These are phyloP conservation scores for Phialophora chinensis DNA, from an alignment of 2,329 filamentous ascomycete species.

Conservation along the genomic window DNA sequence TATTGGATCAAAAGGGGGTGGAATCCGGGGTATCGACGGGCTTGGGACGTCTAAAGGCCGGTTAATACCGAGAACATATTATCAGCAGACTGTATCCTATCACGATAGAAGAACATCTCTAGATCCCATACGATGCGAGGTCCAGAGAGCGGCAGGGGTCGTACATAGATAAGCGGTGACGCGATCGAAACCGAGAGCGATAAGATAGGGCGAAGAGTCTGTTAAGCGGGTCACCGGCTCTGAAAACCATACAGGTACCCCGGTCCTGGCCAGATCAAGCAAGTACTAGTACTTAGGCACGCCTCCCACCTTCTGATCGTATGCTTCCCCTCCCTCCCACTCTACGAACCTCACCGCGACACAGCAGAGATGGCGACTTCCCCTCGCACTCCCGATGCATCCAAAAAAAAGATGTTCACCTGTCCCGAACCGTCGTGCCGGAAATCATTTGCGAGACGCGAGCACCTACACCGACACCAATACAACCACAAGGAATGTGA, in stretches of 20 bases:
- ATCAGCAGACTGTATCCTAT: not conserved
- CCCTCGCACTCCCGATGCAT: not conserved
- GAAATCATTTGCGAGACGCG: not conserved
- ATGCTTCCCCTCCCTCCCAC: not conserved
- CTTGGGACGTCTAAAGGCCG: not conserved
- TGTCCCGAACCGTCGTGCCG: not conserved
- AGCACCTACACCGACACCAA: not conserved
- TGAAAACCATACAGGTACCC: not conserved
- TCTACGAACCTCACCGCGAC: not conserved
- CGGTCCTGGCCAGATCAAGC: not conserved
- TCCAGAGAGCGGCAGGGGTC: not conserved
- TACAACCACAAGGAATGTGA: not conserved
- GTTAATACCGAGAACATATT: not conserved
- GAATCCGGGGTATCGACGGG: not conserved
- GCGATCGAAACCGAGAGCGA: too few species aligned
- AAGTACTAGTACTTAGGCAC: not conserved
- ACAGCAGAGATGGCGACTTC: not conserved
- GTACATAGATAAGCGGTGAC: not conserved
- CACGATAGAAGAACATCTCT: not conserved
- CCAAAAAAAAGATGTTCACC: slow-evolving; percentile 38
- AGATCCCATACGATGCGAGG: not conserved
- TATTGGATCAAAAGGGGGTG: not conserved
- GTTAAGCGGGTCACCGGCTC: not conserved
- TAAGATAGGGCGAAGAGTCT: not conserved
- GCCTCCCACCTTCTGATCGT: not conserved